These are phyloP conservation scores for Penicillium subrubescens DNA, from an alignment of 495 filamentous ascomycete species.

Conservation along the genomic window DNA sequence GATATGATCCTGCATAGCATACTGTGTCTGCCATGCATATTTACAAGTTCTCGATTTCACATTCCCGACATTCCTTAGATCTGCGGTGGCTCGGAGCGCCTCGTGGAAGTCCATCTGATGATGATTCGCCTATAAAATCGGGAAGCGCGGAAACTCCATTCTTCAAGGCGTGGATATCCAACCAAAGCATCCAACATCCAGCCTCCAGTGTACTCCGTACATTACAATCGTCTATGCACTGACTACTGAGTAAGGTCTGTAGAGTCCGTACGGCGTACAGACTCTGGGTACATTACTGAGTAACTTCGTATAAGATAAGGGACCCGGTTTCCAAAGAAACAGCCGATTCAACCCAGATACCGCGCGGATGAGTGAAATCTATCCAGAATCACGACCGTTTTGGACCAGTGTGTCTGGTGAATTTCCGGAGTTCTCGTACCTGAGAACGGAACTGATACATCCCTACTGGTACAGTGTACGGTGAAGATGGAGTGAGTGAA, in stretches of 20 bases:
- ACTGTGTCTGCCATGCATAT: too few species aligned
- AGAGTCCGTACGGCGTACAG: background rate
- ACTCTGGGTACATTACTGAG: background rate
- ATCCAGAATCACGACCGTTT: slow-evolving; percentile 15
- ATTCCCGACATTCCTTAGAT: slow-evolving; percentile 3
- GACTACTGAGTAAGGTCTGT: too few species aligned
- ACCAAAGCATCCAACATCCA: too few species aligned
- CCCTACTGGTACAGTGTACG: slow-evolving; percentile 10
- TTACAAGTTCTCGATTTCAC: background rate
- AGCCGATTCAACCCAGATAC: slow-evolving; percentile 1
- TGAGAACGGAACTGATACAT: slow-evolving; percentile 19
- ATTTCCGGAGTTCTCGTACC: slow-evolving; percentile 18
- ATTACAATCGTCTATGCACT: too few species aligned
- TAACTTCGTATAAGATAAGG: background rate
- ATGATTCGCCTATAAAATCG: slow-evolving; percentile 9
- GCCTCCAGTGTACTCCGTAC: too few species aligned
- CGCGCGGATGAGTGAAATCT: slow-evolving; percentile 2
- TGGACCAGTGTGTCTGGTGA: slow-evolving; percentile 15
- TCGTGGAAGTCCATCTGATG: slow-evolving; percentile 5
- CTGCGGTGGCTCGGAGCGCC: slow-evolving; percentile 2
- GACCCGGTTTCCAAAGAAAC: slow-evolving; percentile 21
- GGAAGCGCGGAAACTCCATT: slow-evolving; percentile 1
- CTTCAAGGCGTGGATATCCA: background rate
- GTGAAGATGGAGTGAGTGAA: slow-evolving; percentile 7
- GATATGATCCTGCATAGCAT: background rate